phyloP scores from a whole-genome alignment of 495 filamentous ascomycete species.

The Saxophila tyrrhenica region DNA sequence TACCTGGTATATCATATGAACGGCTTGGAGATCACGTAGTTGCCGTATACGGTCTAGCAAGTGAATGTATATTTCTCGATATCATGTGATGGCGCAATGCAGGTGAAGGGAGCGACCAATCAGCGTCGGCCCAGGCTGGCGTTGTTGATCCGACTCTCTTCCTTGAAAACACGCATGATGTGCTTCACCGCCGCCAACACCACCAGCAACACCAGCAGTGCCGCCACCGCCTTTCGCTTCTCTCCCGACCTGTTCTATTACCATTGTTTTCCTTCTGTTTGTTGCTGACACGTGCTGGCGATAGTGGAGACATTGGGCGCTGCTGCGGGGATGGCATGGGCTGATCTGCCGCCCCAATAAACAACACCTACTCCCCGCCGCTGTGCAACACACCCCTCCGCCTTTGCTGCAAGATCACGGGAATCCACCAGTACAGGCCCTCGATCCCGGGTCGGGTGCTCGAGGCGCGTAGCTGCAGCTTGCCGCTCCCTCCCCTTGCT shows the following conservation, averaged over 20 bases:
- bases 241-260: not conserved
- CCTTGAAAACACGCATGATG: no score
- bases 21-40: no score
- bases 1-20: no score
- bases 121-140: not conserved
- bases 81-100: not conserved
- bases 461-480: not conserved
- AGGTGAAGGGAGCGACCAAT: not conserved
- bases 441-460: not conserved
- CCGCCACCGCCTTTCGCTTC: not conserved
- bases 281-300: not conserved
- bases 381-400: not conserved
- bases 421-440: no score
- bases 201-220: not conserved
- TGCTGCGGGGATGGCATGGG: no score
- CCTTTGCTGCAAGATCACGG: no score
- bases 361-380: no score
- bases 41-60: no score
- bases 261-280: not conserved
- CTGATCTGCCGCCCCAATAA: no score
- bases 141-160: not conserved
- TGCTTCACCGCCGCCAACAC: not conserved
- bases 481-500: not conserved
- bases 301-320: no score
- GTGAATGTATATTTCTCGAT: no score